phyloP scores from a whole-genome alignment of 225 moss, liverwort and hornwort species.

The Marchantia paleacea region DNA sequence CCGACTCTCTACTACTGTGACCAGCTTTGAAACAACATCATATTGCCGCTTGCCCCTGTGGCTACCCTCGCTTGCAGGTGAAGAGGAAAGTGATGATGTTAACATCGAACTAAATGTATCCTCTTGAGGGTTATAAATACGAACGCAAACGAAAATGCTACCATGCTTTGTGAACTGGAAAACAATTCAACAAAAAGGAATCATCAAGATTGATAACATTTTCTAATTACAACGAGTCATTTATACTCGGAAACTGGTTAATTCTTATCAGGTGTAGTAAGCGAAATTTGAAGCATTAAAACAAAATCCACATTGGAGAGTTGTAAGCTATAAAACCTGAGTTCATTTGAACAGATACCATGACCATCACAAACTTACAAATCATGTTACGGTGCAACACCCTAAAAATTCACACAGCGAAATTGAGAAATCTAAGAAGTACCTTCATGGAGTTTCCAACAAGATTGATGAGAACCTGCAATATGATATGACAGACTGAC shows the following conservation, averaged over 20 bases:
- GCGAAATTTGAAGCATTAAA: not conserved
- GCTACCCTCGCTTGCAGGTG: conserved; percentile 3
- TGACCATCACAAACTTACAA: not conserved
- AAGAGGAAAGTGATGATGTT: conserved; percentile 4
- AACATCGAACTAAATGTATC: conserved; percentile 19
- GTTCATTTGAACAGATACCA: not conserved
- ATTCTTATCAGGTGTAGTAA: not conserved
- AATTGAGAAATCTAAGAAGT: not conserved
- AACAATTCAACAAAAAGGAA: not conserved
- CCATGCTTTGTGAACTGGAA: conserved; percentile 85
- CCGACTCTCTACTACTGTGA: conserved; percentile 27
- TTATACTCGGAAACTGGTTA: too few species aligned
- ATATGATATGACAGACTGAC: not conserved
- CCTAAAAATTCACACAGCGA: not conserved
- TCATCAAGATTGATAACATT: not conserved
- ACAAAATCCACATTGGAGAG: not conserved
- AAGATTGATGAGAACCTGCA: conserved; percentile 80
- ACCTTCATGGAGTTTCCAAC: conserved; percentile 89
- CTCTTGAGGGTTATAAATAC: conserved; percentile 42
- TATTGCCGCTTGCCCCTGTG: not conserved
- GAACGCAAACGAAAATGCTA: conserved; percentile 74
- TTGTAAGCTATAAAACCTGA: not conserved
- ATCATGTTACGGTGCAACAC: not conserved
- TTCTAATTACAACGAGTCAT: too few species aligned
- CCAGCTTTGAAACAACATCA: conserved; percentile 16